Evolutionary conservation across 306 rosid genomes (phyloP).

Genomic region (Vicia villosa): DNA sequence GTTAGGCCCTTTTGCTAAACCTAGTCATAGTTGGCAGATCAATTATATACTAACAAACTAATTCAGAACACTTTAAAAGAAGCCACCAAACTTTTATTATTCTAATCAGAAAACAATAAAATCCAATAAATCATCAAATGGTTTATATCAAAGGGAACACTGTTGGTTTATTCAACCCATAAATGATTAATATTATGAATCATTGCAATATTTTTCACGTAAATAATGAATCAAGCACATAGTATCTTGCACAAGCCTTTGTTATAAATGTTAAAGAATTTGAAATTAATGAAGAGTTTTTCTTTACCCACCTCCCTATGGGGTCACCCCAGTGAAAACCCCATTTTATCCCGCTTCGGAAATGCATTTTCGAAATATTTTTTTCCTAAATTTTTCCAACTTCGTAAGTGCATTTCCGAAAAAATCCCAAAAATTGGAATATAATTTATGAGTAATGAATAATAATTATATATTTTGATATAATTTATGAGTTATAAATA

Average conservation of each 20-base stretch:
- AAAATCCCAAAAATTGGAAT: no score
- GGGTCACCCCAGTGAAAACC: no score
- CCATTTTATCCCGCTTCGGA: no score
- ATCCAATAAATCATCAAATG: constrained; percentile 34
- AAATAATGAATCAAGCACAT: constrained; percentile 21
- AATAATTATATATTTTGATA: no score
- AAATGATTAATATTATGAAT: constrained; percentile 43
- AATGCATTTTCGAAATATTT: no score
- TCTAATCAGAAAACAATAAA: constrained; percentile 6
- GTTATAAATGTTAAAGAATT: background rate
- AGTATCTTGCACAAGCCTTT: constrained; percentile 26
- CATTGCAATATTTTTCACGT: constrained; percentile 15
- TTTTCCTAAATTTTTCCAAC: no score
- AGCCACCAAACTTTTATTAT: constrained; percentile 5
- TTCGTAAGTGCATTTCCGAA: no score
- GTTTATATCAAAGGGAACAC: constrained; percentile 47
- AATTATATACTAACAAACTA: background rate
- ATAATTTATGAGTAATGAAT: no score
- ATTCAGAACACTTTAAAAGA: constrained; percentile 14
- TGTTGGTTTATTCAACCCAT: constrained; percentile 47
- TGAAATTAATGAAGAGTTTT: no score
- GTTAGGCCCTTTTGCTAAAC: constrained; percentile 8
- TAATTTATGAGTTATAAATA: no score
- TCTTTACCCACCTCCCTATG: no score
- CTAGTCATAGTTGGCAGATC: background rate